phyloP scores from a whole-genome alignment of 2,329 filamentous ascomycete genomes.

The Tolypocladium album region DNA sequence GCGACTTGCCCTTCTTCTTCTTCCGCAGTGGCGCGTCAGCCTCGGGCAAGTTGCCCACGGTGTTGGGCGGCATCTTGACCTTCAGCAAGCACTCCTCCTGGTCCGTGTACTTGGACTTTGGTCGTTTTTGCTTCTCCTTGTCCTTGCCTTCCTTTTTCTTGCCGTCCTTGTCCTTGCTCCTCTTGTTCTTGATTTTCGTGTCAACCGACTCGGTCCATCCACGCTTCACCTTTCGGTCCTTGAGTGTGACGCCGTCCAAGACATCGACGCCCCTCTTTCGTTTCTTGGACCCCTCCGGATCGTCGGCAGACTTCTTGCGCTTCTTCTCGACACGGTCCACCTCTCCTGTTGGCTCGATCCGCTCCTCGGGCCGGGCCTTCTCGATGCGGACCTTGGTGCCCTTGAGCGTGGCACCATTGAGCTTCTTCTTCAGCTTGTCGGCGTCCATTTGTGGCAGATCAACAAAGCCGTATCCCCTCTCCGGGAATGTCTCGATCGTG shows the following conservation, averaged over 20 bases:
- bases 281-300: conserved; percentile 29
- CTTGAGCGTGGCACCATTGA: conserved; percentile 77
- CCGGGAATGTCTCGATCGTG: conserved; percentile 74
- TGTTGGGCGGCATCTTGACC: conserved; percentile 52
- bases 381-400: conserved; percentile 80
- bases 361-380: conserved; percentile 53
- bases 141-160: conserved; percentile 40
- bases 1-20: conserved; percentile 38
- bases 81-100: conserved; percentile 77
- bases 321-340: conserved; percentile 16
- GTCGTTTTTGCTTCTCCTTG: conserved; percentile 41
- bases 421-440: conserved; percentile 82
- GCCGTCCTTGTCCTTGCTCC: conserved; percentile 35
- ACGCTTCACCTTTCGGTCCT: conserved; percentile 71
- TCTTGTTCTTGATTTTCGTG: conserved; percentile 35
- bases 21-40: conserved; percentile 42
- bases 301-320: conserved; percentile 24
- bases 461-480: conserved; percentile 82
- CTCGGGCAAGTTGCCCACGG: conserved; percentile 29
- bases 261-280: conserved; percentile 41
- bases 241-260: conserved; percentile 57
- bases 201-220: conserved; percentile 70
- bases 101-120: conserved; percentile 71
- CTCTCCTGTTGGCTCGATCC: conserved; percentile 21
- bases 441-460: conserved; percentile 74